Percentiles rank a stretch among this genome's conserved stretches.
These are phyloP conservation scores for Omphalotus guepiniiformis DNA, from an alignment of 768 basidiomycete species.

Conservation along the genomic window DNA sequence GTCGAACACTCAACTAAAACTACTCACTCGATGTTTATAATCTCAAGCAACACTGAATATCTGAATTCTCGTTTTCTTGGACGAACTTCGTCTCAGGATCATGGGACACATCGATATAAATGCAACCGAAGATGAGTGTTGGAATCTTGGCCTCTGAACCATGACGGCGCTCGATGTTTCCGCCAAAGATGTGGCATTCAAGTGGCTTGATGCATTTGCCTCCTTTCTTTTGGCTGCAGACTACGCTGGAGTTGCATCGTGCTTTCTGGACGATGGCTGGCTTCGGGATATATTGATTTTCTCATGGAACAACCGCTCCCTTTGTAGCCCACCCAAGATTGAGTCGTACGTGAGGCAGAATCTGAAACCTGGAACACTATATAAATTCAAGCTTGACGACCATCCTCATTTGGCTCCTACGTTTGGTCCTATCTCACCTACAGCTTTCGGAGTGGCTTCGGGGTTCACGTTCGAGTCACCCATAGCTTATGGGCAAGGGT, in stretches of 20 bases:
- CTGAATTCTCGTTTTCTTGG: too few species aligned
- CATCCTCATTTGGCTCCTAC: constrained; percentile 18
- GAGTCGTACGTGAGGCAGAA: constrained; percentile 23
- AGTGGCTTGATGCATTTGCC: too few species aligned
- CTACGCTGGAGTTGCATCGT: constrained; percentile 15
- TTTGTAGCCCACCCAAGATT: constrained; percentile 30
- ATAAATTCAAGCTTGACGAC: constrained; percentile 23
- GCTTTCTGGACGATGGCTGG: constrained; percentile 32
- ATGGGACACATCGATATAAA: too few species aligned
- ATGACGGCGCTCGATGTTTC: too few species aligned
- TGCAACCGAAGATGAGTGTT: too few species aligned
- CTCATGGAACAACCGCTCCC: constrained; percentile 37
- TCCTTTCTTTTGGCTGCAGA: constrained; percentile 10
- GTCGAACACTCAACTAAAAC: too few species aligned
- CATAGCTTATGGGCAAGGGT: constrained; percentile 28
- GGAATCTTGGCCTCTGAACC: too few species aligned
- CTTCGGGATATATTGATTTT: constrained; percentile 39
- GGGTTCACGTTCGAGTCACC: constrained; percentile 34
- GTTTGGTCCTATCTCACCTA: constrained; percentile 10
- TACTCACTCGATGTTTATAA: too few species aligned
- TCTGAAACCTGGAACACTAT: constrained; percentile 10
- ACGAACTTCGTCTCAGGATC: too few species aligned
- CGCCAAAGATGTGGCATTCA: too few species aligned
- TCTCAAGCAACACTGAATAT: too few species aligned
- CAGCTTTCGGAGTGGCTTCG: constrained; percentile 22